Evolutionary conservation across 2,329 filamentous ascomycete genomes (phyloP), one percentile per base, ranked within the genome.

Genomic region (Trichoderma arundinaceum): DNA sequence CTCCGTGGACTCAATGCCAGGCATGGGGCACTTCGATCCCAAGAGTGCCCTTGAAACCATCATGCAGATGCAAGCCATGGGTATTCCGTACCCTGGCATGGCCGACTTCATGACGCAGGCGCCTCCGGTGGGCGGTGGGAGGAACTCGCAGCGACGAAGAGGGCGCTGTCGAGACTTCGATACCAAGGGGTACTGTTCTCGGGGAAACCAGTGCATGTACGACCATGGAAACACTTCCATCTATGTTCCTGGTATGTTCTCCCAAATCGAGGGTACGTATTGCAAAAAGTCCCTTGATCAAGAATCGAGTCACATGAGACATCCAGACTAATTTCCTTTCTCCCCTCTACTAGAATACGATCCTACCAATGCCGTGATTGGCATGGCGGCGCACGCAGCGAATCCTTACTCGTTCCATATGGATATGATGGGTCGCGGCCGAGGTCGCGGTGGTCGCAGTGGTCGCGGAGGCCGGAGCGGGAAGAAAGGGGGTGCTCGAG

Each of bases 161-260:
- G 76, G 81, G 65, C 82, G 66, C 66, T 94, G 91, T 72, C 82
- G 85, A 65, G 88, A 92, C 74, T 92, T 90, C 71, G 89, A 92
- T 66, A 85, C 79, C 1, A 91, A 91, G 70, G 91, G 91, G 0
- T 92, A 85, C 71, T 94, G 91, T 73, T 83, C 87, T 6, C 80
- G 87, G 44, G 90, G 90, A 3, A 86, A 82, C 70, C 84, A 82
- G 22, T 94, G 91, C 76, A 83, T 81, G 44, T 92, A 86, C 71
- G 87, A 92, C 70, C 91, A 94, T 73, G 87, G 85, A 8, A 81
- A 83, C 58, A 82, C 87, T 68, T 80, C 82, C 12, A 68, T 77
- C 3, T 80, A 76, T 58, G 70, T 80, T 35, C 76, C 78, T n/a
- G 68, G 68, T 12, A 65, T 70, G 56, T 65, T 61, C 6, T 43